phyloP scores from a whole-genome alignment of 371 early-diverging fungal genomes.

The Zychaea mexicana region DNA sequence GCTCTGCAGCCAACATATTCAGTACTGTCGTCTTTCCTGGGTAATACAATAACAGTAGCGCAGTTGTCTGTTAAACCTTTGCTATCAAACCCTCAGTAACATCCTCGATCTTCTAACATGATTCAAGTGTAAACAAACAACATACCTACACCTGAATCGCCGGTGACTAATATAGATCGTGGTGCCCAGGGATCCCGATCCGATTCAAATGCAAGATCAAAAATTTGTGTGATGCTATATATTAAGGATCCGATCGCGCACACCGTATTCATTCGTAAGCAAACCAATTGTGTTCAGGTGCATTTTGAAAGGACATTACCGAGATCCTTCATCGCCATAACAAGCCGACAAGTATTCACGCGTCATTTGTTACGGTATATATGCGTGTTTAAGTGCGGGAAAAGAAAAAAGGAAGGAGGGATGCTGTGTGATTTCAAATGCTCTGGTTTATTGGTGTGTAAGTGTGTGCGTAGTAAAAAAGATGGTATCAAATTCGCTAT shows the following conservation, averaged over 20 bases:
- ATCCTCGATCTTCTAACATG: not conserved
- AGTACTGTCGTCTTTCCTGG: conserved; percentile 44
- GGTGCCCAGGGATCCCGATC: conserved; percentile 9
- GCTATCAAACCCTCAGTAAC: not conserved
- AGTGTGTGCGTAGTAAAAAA: not conserved
- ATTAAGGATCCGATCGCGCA: too few relatives aligned
- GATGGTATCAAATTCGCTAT: not conserved
- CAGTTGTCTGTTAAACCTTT: too few relatives aligned
- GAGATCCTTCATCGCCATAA: conserved; percentile 49
- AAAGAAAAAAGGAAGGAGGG: not conserved
- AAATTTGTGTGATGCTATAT: conserved; percentile 41
- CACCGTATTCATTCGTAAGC: too few relatives aligned
- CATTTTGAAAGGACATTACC: conserved; percentile 19
- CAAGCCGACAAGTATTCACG: conserved; percentile 24
- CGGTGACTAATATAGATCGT: conserved; percentile 27
- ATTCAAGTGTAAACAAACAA: not conserved
- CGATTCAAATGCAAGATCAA: conserved; percentile 27
- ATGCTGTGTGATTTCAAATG: too few relatives aligned
- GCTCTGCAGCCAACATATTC: conserved; percentile 22
- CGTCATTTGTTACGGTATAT: not conserved
- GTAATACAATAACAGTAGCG: not conserved
- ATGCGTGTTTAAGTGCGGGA: not conserved
- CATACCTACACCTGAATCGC: conserved; percentile 48
- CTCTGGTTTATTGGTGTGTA: too few relatives aligned
- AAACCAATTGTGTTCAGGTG: too few relatives aligned